Base-by-base conservation (phyloP, 1,139 yeast genomes). In the Candida freyschussii region DNA sequence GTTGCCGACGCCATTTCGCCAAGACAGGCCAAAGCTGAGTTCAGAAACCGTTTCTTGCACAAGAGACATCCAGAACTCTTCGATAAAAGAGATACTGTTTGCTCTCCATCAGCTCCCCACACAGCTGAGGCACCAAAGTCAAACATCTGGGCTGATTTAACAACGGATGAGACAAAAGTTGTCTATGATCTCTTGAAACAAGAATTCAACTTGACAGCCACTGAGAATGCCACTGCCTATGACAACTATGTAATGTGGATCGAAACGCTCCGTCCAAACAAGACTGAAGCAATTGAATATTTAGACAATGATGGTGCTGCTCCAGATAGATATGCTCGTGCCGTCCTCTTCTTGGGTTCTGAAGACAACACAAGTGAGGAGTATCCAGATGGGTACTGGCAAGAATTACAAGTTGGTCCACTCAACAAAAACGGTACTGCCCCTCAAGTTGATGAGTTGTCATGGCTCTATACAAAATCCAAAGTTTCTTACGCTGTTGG, bases 161-260 rank as follows among this genome's bases (percentile, higher is more conserved):
- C 39, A 17, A 39, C 36, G 9, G 43, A 33, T 4, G 55, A 50
- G 29, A 33, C 49, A 9, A 16, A 36, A 9, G 35, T 29, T 9
- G 50, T 45, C 21, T 43, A 29, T 22, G 35, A 30, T 6, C 19
- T 45, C 16, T 25, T 50, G 11, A 27, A 29, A 2, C 37, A 36
- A 6, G 24, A 22, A 4, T 47, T 34, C 40, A 44, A 48, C 32
- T 29, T 50, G 29, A 50, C 52, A 4, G 16, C 27, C 10, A 30
- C 28, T 22, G 39, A 31, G 17, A 31, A 48, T 29, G 52, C 53
- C 5, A 39, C 52, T 6, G 14, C 34, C 3, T 50, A 39, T 25
- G 52, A 47, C 27, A 48, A 50, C 36, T 50, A 40, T 29, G 23
- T 45, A 10, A 37, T 45, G 33, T 48, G 52, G 50, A 34, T 50